Percentiles rank a stretch among this genome's conserved stretches.
Conservation (phyloP, 176 grass and related monocot genomes). For the Ensete glaucum region DNA sequence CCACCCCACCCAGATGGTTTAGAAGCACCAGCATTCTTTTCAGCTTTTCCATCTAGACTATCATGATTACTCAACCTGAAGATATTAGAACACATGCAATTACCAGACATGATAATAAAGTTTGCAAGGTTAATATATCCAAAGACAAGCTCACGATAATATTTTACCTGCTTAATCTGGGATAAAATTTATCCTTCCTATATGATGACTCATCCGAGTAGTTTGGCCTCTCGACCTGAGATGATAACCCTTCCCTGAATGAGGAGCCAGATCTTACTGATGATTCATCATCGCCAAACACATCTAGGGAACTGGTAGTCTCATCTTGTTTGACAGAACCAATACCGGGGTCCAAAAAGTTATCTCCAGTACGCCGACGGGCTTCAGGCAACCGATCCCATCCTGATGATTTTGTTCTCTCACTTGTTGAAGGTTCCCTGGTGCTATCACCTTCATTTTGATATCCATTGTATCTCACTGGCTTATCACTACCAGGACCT, state of each 20-base stretch:
- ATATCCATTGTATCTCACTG: constrained; percentile 8
- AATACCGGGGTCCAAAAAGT: constrained; percentile 25
- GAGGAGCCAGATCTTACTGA: constrained; percentile 25
- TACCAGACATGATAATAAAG: background rate
- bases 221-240: constrained; percentile 24
- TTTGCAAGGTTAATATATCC: background rate
- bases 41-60: constrained; percentile 44
- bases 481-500: background rate
- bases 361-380: constrained; percentile 22
- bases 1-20: constrained; percentile 29
- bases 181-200: constrained; percentile 35
- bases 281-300: constrained; percentile 20
- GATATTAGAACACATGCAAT: background rate
- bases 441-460: constrained; percentile 27
- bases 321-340: constrained; percentile 28
- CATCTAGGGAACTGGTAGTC: constrained; percentile 24
- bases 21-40: constrained; percentile 26
- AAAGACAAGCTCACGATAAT: background rate
- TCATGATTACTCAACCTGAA: constrained; percentile 60
- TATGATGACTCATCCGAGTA: constrained; percentile 35
- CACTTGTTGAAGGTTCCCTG: constrained; percentile 32
- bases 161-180: constrained; percentile 45
- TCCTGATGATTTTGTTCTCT: constrained; percentile 45
- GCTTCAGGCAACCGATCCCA: constrained; percentile 68
- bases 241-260: constrained; percentile 35